Base-by-base conservation (phyloP, 441 rosid genomes). In the Euphorbia schlechtendalii region DNA sequence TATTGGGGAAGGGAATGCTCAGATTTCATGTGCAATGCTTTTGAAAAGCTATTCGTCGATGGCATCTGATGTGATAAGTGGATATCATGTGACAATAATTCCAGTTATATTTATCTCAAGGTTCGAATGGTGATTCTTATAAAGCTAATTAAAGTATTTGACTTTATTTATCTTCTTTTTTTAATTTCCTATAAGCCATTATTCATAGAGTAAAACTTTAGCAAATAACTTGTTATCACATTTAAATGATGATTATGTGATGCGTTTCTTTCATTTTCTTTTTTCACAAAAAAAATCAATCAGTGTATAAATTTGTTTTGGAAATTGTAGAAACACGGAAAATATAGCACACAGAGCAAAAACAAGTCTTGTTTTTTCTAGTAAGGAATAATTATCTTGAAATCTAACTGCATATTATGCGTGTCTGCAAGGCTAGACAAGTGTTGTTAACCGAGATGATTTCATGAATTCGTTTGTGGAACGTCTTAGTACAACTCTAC, bases 41-140 rank as follows among this genome's bases (percentile, higher is more conserved):
- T 71, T 94, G 73, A 94, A 84, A 81, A 86, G 88, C 78, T 91
- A 80, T 81, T 80, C 83, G 55, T 87, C 96, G 28, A 62, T 73
- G 65, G 96, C 99, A 59, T 78, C 88, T 67, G 99, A 91, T 81
- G 82, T 89, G 67, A 64, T 85, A 68, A 84, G 87, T 46, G 83
- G 94, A 69, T 80, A 91, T 78, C 86, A 89, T 69, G 77, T 84
- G 10, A 84, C 76, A 62, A 78, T 83, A 67, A 58, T 89, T 77
- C 99, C 99, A 17, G 87, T 83, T 60, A 77, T 94, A 73, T 94
- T 84, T 77, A 69, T 91, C 64, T 87, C 96, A 77, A 94, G 99
- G 99, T 94, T 59, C 69, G 75, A 54, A 74, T 22, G 22, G 53
- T 58, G 17, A 0, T 15, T 14, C 12, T 61, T 48, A 49, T 17